Percentiles rank a stretch among this genome's conserved stretches.
phyloP scores from a whole-genome alignment of 805 yeast species.

The Pachysolen tannophilus region DNA sequence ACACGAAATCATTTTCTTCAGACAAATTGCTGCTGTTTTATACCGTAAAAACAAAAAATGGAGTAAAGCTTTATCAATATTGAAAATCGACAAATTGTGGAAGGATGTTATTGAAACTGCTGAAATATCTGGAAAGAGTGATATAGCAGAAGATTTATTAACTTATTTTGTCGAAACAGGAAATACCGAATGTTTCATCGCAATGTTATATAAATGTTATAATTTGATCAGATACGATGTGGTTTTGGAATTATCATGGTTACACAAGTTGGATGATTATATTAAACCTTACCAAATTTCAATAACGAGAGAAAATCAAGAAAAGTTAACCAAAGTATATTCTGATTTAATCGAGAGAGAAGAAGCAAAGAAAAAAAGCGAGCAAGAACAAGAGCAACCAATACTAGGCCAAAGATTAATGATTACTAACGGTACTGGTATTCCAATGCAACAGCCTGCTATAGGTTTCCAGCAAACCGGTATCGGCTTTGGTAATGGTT shows the following conservation, averaged over 20 bases:
- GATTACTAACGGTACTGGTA: slow-evolving; percentile 70
- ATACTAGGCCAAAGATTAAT: slow-evolving; percentile 61
- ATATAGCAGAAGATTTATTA: slow-evolving; percentile 82
- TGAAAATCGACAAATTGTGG: slow-evolving; percentile 93
- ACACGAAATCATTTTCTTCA: slow-evolving; percentile 84
- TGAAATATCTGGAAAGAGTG: slow-evolving; percentile 65
- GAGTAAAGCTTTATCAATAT: slow-evolving; percentile 78
- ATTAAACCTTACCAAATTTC: slow-evolving; percentile 90
- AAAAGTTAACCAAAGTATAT: slow-evolving; percentile 54
- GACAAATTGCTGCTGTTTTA: slow-evolving; percentile 91
- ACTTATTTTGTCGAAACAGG: slow-evolving; percentile 94
- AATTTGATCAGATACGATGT: slow-evolving; percentile 72
- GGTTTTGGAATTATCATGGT: slow-evolving; percentile 87
- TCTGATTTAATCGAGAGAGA: slow-evolving; percentile 66
- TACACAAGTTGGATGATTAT: slow-evolving; percentile 74
- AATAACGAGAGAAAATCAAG: slow-evolving; percentile 70
- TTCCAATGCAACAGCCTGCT: slow-evolving; percentile 29
- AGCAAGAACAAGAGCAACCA: slow-evolving; percentile 37
- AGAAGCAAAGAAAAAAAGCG: slow-evolving; percentile 39
- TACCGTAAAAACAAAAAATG: slow-evolving; percentile 94
- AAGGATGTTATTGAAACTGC: slow-evolving; percentile 91
- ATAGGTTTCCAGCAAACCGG: slow-evolving; percentile 68
- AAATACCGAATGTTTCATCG: slow-evolving; percentile 91
- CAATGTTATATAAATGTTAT: slow-evolving; percentile 80
- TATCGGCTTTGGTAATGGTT: slow-evolving; percentile 57